phyloP scores from a whole-genome alignment of 1,284 basidiomycete genomes.

The Stygiomarasmius scandens region DNA sequence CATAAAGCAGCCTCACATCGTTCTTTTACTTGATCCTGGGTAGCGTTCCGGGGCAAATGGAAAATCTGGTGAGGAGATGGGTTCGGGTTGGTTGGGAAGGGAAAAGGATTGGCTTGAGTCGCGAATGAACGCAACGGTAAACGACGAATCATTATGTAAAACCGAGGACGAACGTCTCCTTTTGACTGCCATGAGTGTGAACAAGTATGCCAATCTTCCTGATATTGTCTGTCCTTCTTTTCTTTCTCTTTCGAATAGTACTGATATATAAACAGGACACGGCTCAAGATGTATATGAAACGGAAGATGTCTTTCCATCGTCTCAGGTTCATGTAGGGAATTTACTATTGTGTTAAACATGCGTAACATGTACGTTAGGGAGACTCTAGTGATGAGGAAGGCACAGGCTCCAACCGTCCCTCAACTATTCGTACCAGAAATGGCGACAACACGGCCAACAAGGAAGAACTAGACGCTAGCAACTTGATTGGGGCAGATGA shows the following conservation, averaged over 20 bases:
- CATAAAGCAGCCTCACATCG: conserved; percentile 47
- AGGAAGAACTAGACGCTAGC: conserved; percentile 55
- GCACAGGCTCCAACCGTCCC: conserved; percentile 38
- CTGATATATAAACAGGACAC: conserved; percentile 63
- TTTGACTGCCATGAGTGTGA: conserved; percentile 62
- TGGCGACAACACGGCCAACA: conserved; percentile 26
- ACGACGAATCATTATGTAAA: neutral
- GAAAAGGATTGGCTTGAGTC: conserved; percentile 31
- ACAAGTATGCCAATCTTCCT: conserved; percentile 87
- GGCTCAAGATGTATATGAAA: conserved; percentile 91
- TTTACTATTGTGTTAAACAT: conserved; percentile 18
- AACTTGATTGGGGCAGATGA: conserved; percentile 57
- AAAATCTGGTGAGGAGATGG: conserved; percentile 69
- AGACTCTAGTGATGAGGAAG: conserved; percentile 70
- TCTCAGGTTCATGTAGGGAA: conserved; percentile 49
- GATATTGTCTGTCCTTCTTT: conserved; percentile 72
- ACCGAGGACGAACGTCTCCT: no score
- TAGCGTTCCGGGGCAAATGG: conserved; percentile 57
- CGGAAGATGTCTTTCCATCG: conserved; percentile 72
- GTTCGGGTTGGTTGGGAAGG: conserved; percentile 51
- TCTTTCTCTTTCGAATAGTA: conserved; percentile 1
- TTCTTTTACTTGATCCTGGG: conserved; percentile 57
- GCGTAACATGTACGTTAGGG: conserved; percentile 39
- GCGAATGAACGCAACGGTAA: neutral
- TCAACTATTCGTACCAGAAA: conserved; percentile 34